Base-by-base conservation (phyloP, 2,329 filamentous ascomycete genomes). In the Chalaropsis ovoidea region DNA sequence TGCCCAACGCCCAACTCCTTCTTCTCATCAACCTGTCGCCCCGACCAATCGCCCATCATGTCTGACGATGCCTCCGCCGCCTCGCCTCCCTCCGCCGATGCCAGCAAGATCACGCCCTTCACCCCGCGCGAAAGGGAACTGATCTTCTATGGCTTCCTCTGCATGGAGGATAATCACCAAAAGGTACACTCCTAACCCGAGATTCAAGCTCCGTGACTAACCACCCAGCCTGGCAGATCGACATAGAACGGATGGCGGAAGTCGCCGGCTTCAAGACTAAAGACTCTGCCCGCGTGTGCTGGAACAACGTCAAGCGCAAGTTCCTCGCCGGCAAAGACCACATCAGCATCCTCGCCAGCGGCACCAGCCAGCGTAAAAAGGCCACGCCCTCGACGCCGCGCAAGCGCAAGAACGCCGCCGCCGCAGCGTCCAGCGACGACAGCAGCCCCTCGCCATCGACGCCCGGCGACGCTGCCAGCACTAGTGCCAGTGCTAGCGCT, bases 271-370 rank as follows among this genome's bases (percentile, higher is more conserved):
- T 61, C 31, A 43, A 19, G 2, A 61, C 39, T 22, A 22, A 19
- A 24, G n/a, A 24, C 1, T 61, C 58, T 8, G 35, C 58, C 19
- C 39, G 42, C 5, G 19, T 31, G 11, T 61, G 15, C 19, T 61
- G 58, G 58, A 27, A 43, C 58, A 41, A 42, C 19, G 35, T 61
- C 35, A 61, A 42, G 19, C 58, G 58, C 35, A 61, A 43, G 39
- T 42, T 61, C 35, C 15, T 61, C 22, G 39, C 58, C 10, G 39
- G 58, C 35, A 61, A 24, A 61, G 35, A 61, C 39, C 35, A 61
- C 35, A 27, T 61, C 11, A 22, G 35, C 15, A 61, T 43, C 15
- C 35, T 61, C 15, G 58, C 22, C 17, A 35, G 58, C 39, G 19
- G 19, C 7, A 27, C 7, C 0, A 17, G 19, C 0, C 15, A 27